A percentile compares a stretch with the other conserved stretches of the same genome.
phyloP scores from a whole-genome alignment of 352 stramenopile genomes.

The Pythium plurisporium region DNA sequence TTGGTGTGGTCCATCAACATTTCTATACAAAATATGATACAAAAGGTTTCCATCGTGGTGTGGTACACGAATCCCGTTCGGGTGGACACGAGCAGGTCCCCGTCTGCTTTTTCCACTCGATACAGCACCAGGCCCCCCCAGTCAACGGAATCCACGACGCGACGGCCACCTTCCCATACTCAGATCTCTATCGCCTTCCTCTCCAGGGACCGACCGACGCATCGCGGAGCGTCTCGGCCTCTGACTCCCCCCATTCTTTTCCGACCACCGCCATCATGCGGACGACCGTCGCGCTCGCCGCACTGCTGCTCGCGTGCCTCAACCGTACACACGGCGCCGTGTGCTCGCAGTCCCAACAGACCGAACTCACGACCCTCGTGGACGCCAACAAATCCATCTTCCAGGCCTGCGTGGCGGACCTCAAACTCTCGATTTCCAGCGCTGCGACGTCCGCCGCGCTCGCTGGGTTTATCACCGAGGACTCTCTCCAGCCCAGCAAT shows the following conservation, averaged over 20 bases:
- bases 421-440: conserved; percentile 10
- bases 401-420: conserved; percentile 12
- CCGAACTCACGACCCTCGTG: neutral
- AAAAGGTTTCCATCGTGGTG: no score
- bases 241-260: no score
- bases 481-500: conserved; percentile 15
- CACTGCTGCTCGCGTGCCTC: neutral
- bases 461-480: conserved; percentile 18
- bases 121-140: neutral
- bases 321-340: conserved; percentile 4
- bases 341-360: conserved; percentile 15
- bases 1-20: neutral
- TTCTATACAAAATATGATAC: no score
- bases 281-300: neutral
- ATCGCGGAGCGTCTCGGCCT: no score
- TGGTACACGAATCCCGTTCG: conserved; percentile 1
- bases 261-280: no score
- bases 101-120: no score
- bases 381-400: conserved; percentile 18
- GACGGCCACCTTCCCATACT: neutral
- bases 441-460: conserved; percentile 1
- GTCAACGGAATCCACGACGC: neutral
- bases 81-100: no score
- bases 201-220: no score
- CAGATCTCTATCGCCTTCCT: no score